Conservation (phyloP, 257 asterid genomes). For the Nyctanthes arbortristis region DNA sequence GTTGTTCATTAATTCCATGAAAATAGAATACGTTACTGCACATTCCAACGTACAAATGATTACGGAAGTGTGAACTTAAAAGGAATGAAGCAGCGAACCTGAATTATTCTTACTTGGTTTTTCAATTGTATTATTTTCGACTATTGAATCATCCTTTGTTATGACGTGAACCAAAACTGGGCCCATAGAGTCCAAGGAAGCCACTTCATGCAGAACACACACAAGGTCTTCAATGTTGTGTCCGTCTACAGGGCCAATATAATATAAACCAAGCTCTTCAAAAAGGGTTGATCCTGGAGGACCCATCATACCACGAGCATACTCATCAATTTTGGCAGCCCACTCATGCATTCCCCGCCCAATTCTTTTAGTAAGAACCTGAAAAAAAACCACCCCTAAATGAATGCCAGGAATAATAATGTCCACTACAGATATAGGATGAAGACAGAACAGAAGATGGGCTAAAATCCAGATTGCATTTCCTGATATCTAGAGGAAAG, state of each 20-base stretch:
- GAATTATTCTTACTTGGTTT: conserved; percentile 24
- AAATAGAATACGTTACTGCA: too few species aligned
- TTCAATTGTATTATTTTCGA: conserved; percentile 32
- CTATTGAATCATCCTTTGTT: conserved; percentile 52
- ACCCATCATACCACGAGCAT: conserved; percentile 93
- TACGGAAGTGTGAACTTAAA: conserved; percentile 1
- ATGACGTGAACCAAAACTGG: conserved; percentile 89
- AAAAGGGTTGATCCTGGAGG: conserved; percentile 91
- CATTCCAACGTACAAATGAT: neutral
- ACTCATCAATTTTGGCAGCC: conserved; percentile 96
- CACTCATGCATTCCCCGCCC: conserved; percentile 90
- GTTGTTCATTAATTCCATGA: too few species aligned
- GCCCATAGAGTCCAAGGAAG: conserved; percentile 84
- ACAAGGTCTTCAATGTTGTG: conserved; percentile 86
- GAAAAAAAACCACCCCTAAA: conserved; percentile 28
- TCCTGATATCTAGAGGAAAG: too few species aligned
- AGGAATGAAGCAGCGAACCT: conserved; percentile 37
- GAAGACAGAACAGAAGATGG: neutral
- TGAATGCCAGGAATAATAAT: neutral
- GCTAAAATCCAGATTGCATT: neutral
- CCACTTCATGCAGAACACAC: conserved; percentile 78
- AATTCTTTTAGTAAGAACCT: conserved; percentile 74
- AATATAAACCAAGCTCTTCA: conserved; percentile 93
- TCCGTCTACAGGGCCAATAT: conserved; percentile 94
- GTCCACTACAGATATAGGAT: conserved; percentile 7